These are phyloP conservation scores for Clarireedia hainanense DNA, from an alignment of 2,329 filamentous ascomycete species.

Conservation along the genomic window DNA sequence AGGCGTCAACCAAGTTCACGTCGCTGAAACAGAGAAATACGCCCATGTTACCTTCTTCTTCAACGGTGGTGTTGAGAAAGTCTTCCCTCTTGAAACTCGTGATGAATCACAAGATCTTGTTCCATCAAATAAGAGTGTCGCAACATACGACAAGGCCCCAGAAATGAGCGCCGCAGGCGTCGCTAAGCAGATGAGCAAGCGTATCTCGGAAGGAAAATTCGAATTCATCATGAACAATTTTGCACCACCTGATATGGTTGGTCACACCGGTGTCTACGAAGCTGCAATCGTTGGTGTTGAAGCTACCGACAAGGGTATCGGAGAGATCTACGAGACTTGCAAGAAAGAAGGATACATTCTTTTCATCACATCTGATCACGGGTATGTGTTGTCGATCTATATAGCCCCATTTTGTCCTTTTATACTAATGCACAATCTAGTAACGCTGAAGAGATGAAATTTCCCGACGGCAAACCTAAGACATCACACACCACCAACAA, in stretches of 20 bases:
- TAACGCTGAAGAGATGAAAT: constrained; percentile 99
- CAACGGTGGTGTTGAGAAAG: constrained; percentile 97
- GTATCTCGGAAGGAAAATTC: constrained; percentile 76
- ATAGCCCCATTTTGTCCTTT: background rate
- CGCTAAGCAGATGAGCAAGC: constrained; percentile 81
- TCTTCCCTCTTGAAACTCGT: constrained; percentile 82
- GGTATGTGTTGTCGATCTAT: constrained; percentile 39
- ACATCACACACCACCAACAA: constrained; percentile 97
- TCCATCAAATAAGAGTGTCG: constrained; percentile 78
- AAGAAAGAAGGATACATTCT: constrained; percentile 89
- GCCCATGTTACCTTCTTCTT: constrained; percentile 99
- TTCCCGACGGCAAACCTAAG: constrained; percentile 90
- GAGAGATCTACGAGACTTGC: constrained; percentile 85
- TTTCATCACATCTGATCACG: constrained; percentile 94
- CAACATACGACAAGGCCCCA: constrained; percentile 90
- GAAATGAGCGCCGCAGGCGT: constrained; percentile 94
- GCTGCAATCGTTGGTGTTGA: constrained; percentile 78
- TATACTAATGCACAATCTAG: constrained; percentile 23
- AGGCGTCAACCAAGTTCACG: constrained; percentile 83
- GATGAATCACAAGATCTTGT: constrained; percentile 75
- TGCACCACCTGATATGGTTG: constrained; percentile 97
- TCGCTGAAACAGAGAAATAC: constrained; percentile 99
- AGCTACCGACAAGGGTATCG: constrained; percentile 90
- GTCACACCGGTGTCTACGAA: constrained; percentile 95
- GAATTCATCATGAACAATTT: constrained; percentile 99